A percentile compares a stretch with the other conserved stretches of the same genome.
Evolutionary conservation across 192 early-diverging fungal genomes (phyloP).

Genomic region (Coemansia sp.): DNA sequence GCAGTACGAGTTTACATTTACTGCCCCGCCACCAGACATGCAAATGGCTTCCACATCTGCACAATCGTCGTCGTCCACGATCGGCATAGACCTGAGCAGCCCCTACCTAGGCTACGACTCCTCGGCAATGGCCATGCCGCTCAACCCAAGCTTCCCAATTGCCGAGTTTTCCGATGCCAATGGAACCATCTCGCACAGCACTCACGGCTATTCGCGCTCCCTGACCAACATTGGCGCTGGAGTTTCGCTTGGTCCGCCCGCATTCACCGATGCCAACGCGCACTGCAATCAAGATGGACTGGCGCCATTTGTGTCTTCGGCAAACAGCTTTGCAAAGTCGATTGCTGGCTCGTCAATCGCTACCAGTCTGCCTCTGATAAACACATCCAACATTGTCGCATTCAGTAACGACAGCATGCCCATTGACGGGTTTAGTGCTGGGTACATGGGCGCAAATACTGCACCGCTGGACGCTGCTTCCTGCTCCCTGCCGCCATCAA

Average conservation of each 20-base stretch:
- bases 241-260: slow-evolving; percentile 20
- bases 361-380: slow-evolving; percentile 30
- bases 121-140: slow-evolving; percentile 42
- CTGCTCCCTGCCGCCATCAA: neutral
- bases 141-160: slow-evolving; percentile 53
- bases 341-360: slow-evolving; percentile 11
- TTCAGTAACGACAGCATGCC: slow-evolving; percentile 29
- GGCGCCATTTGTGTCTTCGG: slow-evolving; percentile 17
- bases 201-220: slow-evolving; percentile 33
- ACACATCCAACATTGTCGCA: slow-evolving; percentile 29
- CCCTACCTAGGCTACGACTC: slow-evolving; percentile 18
- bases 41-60: neutral
- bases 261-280: slow-evolving; percentile 17
- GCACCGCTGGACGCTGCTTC: slow-evolving; percentile 3
- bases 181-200: slow-evolving; percentile 8
- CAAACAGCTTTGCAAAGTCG: slow-evolving; percentile 13
- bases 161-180: slow-evolving; percentile 29
- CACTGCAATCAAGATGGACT: slow-evolving; percentile 7
- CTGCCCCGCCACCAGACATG: slow-evolving; percentile 18
- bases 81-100: slow-evolving; percentile 9
- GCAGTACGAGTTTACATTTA: slow-evolving; percentile 45
- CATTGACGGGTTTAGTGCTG: slow-evolving; percentile 24
- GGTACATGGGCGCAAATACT: slow-evolving; percentile 27
- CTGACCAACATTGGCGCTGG: slow-evolving; percentile 31
- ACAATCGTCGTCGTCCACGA: slow-evolving; percentile 10